A percentile compares a stretch with the other conserved stretches of the same genome.
Conservation (phyloP, 371 early-diverging fungal genomes). For the Apophysomyces trapeziformis region DNA sequence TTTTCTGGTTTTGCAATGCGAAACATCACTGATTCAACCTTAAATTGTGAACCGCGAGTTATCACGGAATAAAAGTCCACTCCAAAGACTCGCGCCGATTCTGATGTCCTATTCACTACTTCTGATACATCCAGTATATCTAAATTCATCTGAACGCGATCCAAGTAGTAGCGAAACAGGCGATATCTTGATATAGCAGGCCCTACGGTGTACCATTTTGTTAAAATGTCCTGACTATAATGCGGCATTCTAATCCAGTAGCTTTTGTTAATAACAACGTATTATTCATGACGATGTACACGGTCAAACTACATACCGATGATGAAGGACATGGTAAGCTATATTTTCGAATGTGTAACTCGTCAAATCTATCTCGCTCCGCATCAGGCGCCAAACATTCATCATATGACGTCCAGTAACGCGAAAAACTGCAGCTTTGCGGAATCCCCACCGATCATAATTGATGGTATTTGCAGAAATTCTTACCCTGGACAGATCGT, state of each 20-base stretch:
- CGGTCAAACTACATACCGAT: conserved; percentile 46
- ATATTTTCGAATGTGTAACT: conserved; percentile 80
- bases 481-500: conserved; percentile 54
- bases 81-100: conserved; percentile 89
- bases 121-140: conserved; percentile 76
- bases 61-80: conserved; percentile 86
- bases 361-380: conserved; percentile 70
- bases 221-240: conserved; percentile 58
- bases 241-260: conserved; percentile 59
- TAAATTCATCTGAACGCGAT: conserved; percentile 69
- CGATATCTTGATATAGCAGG: conserved; percentile 59
- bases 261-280: not conserved
- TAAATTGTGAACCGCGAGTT: conserved; percentile 88
- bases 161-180: conserved; percentile 66
- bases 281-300: not conserved
- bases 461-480: conserved; percentile 17
- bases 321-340: conserved; percentile 71
- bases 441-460: conserved; percentile 61
- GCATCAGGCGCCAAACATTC: conserved; percentile 88
- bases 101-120: conserved; percentile 73
- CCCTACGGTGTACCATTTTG: conserved; percentile 65
- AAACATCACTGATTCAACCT: conserved; percentile 87
- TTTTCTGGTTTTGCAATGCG: conserved; percentile 86
- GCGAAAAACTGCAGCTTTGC: conserved; percentile 64
- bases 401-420: conserved; percentile 82